Conservation (phyloP, 768 basidiomycete species). For the Lactarius hatsudake region DNA sequence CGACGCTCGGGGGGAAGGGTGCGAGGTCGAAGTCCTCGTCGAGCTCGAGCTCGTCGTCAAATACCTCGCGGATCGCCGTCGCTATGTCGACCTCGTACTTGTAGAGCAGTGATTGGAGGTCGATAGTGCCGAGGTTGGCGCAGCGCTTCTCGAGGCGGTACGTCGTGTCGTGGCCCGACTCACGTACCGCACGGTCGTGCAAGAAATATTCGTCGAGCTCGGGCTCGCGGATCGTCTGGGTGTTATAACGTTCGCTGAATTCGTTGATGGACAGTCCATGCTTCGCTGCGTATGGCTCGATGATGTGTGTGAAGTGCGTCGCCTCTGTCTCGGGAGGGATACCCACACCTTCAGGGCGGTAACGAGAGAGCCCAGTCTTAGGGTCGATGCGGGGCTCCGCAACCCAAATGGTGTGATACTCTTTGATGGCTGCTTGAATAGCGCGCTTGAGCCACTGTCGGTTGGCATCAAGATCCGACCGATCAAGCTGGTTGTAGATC, state of each 20-base stretch:
- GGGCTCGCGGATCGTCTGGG: too few relatives aligned
- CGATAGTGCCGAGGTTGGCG: too few relatives aligned
- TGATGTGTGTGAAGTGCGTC: conserved; percentile 94
- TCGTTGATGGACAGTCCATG: conserved; percentile 92
- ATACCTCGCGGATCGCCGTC: too few relatives aligned
- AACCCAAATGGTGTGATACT: conserved; percentile 98
- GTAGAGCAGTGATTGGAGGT: too few relatives aligned
- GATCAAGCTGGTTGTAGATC: conserved; percentile 94
- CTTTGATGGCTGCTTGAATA: conserved; percentile 96
- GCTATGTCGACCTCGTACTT: too few relatives aligned
- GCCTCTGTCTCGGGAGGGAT: conserved; percentile 99
- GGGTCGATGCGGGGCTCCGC: conserved; percentile 92
- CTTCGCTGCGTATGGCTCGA: conserved; percentile 92
- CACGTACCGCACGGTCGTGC: too few relatives aligned
- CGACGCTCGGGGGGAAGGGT: too few relatives aligned
- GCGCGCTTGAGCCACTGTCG: conserved; percentile 91
- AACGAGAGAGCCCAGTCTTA: conserved; percentile 91
- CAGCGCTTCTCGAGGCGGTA: too few relatives aligned
- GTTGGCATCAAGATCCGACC: conserved; percentile 75
- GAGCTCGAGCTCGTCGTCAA: conserved; percentile 34
- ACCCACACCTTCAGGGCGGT: conserved; percentile 88
- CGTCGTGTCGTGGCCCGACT: too few relatives aligned
- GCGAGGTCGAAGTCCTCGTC: too few relatives aligned
- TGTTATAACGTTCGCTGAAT: conserved; percentile 47
- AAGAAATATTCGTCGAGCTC: too few relatives aligned